phyloP scores from a whole-genome alignment of 2,329 filamentous ascomycete species.

The Cladophialophora chaetospira region DNA sequence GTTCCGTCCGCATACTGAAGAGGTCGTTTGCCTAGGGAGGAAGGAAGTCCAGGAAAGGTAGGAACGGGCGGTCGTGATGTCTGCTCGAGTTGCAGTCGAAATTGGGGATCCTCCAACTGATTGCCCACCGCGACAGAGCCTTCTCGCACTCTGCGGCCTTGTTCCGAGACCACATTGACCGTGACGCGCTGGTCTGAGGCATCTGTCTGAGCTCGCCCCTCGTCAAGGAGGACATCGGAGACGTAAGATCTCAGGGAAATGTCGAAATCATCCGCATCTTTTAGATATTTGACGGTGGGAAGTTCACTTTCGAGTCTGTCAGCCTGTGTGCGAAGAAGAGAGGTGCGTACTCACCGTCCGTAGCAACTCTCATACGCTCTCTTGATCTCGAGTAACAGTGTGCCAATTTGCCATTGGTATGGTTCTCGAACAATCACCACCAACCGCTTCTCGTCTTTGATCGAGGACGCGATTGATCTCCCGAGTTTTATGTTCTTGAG shows the following conservation, averaged over 20 bases:
- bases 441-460: conserved; percentile 27
- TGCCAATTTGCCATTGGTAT: conserved; percentile 31
- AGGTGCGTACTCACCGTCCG: conserved; percentile 23
- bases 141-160: conserved; percentile 28
- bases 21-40: conserved; percentile 25
- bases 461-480: neutral
- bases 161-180: conserved; percentile 33
- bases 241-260: conserved; percentile 32
- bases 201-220: conserved; percentile 32
- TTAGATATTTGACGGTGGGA: conserved; percentile 33
- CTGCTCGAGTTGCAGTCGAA: conserved; percentile 24
- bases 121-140: conserved; percentile 32
- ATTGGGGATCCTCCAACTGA: conserved; percentile 24
- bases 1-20: conserved; percentile 5
- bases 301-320: conserved; percentile 24
- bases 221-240: conserved; percentile 33
- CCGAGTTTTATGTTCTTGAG: conserved; percentile 12
- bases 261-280: conserved; percentile 33
- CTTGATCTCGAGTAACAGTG: conserved; percentile 29
- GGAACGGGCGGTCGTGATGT: conserved; percentile 29
- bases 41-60: conserved; percentile 22
- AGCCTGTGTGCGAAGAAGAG: neutral
- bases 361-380: conserved; percentile 31
- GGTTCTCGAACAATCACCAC: conserved; percentile 30
- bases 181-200: conserved; percentile 30